Evolutionary conservation across 139 green algal genomes (phyloP), one percentile per base, ranked within the genome.

Genomic region (Tetradesmus obliquus): DNA sequence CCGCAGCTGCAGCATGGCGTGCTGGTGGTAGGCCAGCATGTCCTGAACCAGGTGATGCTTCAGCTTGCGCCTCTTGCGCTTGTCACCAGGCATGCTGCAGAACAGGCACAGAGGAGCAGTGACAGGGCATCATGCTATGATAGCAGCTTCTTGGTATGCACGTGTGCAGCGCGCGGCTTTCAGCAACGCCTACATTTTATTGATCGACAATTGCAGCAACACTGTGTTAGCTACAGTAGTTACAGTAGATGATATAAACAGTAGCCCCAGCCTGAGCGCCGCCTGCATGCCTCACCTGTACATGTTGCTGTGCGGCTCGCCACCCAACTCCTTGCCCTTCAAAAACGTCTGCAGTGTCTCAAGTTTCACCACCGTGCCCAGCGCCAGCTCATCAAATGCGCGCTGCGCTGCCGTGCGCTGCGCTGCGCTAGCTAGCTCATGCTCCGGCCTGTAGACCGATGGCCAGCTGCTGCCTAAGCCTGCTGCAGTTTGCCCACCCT

Each of bases 41-140:
- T 90, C 86, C 53, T 90, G 86, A 12, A 83, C 22, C 53, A 90
- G 86, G n/a, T 90, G 55, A 57, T 90, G 69, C 71, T 72, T 83
- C 8, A 12, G 53, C 32, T 45, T 45, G 32, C 32, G 32, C 32
- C 32, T 45, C 71, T 90, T 90, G 19, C 3, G 15, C 45, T 74
- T 19, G 58, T 24, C 57, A 12, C 62, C 22, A 3, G 15, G 60
- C 85, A 81, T n/a, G 15, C 62, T 82, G 85, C 85, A 76, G 1
- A 19, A 19, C 66, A 76, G 60, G 19, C 6, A 10, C 15, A 4
- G 17, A 5, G 66, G 17, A 24, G 1, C 66, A 76, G 17, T 69
- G 3, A 13, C 62, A 22, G n/a, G 32, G 32, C 32, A 45, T 45
- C 32, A 45, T 45, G 32, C 32, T 45, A 45, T 45, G 32, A 45